Conservation (phyloP, 768 basidiomycete genomes). For the Hysterangium stoloniferum region DNA sequence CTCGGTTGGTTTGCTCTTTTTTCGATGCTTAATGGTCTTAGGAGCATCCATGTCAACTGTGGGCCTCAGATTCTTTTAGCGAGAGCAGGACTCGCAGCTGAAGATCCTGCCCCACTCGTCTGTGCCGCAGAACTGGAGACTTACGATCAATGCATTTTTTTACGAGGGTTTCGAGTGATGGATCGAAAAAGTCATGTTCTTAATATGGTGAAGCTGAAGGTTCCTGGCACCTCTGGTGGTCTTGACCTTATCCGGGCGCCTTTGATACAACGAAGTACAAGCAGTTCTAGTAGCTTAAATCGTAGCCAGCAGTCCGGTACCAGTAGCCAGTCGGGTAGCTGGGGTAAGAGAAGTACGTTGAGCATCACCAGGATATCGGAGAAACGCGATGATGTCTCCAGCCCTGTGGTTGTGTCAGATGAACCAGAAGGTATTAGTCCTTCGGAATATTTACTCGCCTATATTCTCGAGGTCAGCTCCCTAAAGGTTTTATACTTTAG, state of each 20-base stretch:
- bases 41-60: constrained; percentile 5
- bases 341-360: not conserved
- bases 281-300: not conserved
- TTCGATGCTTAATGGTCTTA: not conserved
- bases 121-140: constrained; percentile 5
- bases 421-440: not conserved
- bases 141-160: constrained; percentile 9
- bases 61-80: constrained; percentile 1
- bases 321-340: not conserved
- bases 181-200: constrained; percentile 1
- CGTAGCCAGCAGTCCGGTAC: not conserved
- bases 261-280: not conserved
- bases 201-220: constrained; percentile 1
- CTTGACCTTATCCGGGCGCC: not conserved
- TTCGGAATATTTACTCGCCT: constrained; percentile 1
- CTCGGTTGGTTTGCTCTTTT: not conserved
- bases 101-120: not conserved
- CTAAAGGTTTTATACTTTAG: not conserved
- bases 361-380: not conserved
- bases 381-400: not conserved
- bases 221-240: constrained; percentile 1
- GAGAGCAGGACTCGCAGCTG: not conserved
- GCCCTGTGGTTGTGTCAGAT: not conserved
- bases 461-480: constrained; percentile 3
- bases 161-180: constrained; percentile 5